Conservation (phyloP, 225 moss, liverwort and hornwort genomes). For the Pseudoscleropodium purum region DNA sequence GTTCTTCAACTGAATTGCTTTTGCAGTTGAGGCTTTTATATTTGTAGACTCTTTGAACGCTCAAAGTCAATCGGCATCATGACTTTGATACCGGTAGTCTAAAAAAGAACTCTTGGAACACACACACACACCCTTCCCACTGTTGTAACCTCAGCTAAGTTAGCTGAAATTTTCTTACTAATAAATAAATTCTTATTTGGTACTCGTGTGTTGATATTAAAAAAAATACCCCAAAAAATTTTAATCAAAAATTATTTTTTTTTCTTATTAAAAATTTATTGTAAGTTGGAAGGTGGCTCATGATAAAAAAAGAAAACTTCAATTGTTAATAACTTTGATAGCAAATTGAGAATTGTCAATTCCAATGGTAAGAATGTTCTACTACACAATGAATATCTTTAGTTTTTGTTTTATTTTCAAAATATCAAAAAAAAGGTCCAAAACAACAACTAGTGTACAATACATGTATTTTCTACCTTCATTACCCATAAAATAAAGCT, state of each 20-base stretch:
- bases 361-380: not conserved
- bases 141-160: not conserved
- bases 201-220: not conserved
- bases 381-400: not conserved
- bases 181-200: not conserved
- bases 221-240: too few species aligned
- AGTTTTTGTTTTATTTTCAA: not conserved
- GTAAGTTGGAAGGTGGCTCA: not conserved
- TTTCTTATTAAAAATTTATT: not conserved
- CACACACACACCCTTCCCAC: not conserved
- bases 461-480: not conserved
- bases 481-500: not conserved
- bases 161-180: not conserved
- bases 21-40: not conserved
- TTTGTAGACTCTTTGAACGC: not conserved
- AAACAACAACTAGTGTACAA: rapidly evolving
- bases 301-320: not conserved
- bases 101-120: too few species aligned
- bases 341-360: not conserved
- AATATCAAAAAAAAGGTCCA: not conserved
- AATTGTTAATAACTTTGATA: not conserved
- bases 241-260: not conserved
- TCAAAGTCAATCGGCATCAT: not conserved
- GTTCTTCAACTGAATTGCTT: not conserved
- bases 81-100: not conserved